Evolutionary conservation across 1,284 basidiomycete genomes (phyloP), one percentile per base, ranked within the genome.

Genomic region (Bjerkandera adusta): DNA sequence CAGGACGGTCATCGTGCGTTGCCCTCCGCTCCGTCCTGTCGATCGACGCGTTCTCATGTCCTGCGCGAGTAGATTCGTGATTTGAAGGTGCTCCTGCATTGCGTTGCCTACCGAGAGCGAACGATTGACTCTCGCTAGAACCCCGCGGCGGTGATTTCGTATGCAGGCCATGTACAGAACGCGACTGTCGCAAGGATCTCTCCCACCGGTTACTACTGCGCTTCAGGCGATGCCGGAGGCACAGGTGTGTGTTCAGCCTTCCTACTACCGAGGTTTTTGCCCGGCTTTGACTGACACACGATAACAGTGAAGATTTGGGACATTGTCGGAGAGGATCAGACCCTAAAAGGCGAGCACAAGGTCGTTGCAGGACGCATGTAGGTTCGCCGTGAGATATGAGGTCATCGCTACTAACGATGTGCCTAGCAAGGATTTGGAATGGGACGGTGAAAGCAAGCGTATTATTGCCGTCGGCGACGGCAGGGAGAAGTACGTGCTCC

Each of bases 401-500:
- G 11, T 38, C 42, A 27, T n/a, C 18, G 22, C 39, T 26, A 4
- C 10, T 24, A 20, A 48, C 52, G 21, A 44, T 40, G 13, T 27
- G 22, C 36, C 43, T 15, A 90, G 89, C 59, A 95, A 94, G 58
- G 97, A 99, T 68, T 77, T 99, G 4, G 86, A 87, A 16, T 98
- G 95, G 94, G 97, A 99, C 61, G 89, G 89, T 3, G 97, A 99
- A 66, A 92, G 89, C 61, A 97, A 98, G 68, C 81, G 97, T 12
- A 88, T 99, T 56, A 89, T 98, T 41, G 93, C 88, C 13, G 96
- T 94, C n/a, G 97, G 97, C 39, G 92, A 97, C 52, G 96, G 96
- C 33, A 79, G 85, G 53, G 95, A 95, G 61, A 89, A 85, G 85
- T 92, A 50, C 53, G 81, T 67, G 5, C 24, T 20, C 15, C 35